Evolutionary conservation across 192 early-diverging fungal genomes (phyloP), one percentile per base, ranked within the genome.

Genomic region (Diversispora eburnea): DNA sequence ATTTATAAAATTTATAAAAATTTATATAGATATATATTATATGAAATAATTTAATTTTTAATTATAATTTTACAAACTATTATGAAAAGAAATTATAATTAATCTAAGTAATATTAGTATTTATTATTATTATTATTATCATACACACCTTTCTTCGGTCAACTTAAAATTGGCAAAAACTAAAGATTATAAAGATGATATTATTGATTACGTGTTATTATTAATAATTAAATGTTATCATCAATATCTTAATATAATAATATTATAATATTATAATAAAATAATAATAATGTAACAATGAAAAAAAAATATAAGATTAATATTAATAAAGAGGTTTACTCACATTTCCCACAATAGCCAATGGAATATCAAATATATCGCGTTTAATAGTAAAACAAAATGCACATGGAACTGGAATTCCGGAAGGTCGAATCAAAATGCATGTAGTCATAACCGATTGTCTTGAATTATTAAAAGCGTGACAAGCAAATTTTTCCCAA

Each of bases 361-460:
- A 80, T 6, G 95, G 95, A 22, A 98, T 90, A 78, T 95, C 96
- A 89, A 98, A 98, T 64, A 96, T 92, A 77, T 96, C 96, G 33
- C 95, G 81, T 79, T 95, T 96, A 84, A 98, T 96, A 4, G 96
- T 96, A 79, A 98, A 96, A 66, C 94, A 95, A 70, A 98, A 94
- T 3, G 93, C 91, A 75, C 95, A 96, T 3, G 92, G 91, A n/a
- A 98, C 92, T 10, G 85, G 78, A 13, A 83, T 73, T 49, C 90
- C 86, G 39, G 84, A 78, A 0, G 94, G 92, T n/a, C 88, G 85
- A 45, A 94, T 78, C 72, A 98, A 74, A 51, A 90, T 88, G 84
- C 94, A 93, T n/a, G 91, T 92, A 20, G 91, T 88, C 89, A 96
- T 93, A 55, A 95, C 91, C 5, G 90, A 86, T 68, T 92, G 90